These are phyloP conservation scores for Ceratobasidium sp. DNA, from an alignment of 1,284 basidiomycete genomes.

Conservation along the genomic window DNA sequence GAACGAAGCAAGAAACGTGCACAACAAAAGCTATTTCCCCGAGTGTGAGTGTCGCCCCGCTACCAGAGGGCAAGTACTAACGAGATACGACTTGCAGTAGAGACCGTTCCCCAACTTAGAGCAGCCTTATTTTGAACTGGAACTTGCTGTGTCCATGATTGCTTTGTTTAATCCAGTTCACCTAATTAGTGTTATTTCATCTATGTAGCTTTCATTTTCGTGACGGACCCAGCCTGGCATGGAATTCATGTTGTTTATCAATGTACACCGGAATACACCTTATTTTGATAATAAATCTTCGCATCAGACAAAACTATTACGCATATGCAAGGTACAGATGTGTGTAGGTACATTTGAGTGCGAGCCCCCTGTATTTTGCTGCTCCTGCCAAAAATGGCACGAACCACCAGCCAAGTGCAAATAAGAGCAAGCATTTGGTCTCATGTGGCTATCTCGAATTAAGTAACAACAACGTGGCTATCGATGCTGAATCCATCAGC, in stretches of 20 bases:
- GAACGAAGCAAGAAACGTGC: slow-evolving; percentile 32
- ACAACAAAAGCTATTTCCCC: slow-evolving; percentile 32
- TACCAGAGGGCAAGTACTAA: too few species aligned
- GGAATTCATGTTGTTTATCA: slow-evolving; percentile 21
- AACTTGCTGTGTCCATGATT: background rate
- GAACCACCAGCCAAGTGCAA: background rate
- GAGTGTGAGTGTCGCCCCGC: slow-evolving; percentile 44
- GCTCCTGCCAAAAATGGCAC: background rate
- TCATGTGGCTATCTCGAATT: slow-evolving; percentile 21
- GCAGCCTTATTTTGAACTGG: too few species aligned
- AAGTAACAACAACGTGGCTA: slow-evolving; percentile 20
- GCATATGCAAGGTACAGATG: too few species aligned
- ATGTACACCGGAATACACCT: slow-evolving; percentile 31
- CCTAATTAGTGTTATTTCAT: slow-evolving; percentile 21
- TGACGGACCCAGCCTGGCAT: background rate
- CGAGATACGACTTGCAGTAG: background rate
- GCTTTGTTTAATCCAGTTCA: slow-evolving; percentile 21
- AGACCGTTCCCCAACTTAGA: slow-evolving; percentile 43
- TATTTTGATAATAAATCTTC: background rate
- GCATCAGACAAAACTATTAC: background rate
- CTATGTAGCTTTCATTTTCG: slow-evolving; percentile 45
- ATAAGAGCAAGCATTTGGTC: background rate
- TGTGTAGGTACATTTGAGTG: background rate
- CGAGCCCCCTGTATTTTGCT: too few species aligned
- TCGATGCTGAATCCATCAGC: background rate